Percentiles rank a stretch among this genome's conserved stretches.
Evolutionary conservation across 2,329 filamentous ascomycete genomes (phyloP).

Genomic region (Phoma sp.): DNA sequence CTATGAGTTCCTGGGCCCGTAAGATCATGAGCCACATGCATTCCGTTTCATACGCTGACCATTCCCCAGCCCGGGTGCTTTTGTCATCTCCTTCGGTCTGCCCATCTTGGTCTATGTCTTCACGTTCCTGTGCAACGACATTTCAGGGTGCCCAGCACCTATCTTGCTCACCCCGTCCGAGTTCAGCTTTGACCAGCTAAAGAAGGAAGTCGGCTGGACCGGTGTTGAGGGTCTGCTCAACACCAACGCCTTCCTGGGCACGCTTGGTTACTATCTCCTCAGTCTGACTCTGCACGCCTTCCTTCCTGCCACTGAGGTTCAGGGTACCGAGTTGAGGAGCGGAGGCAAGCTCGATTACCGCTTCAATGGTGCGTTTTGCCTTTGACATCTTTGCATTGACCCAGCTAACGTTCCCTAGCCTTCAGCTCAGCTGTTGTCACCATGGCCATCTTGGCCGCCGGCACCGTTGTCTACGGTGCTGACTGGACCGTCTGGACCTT

Average conservation of each 20-base stretch:
- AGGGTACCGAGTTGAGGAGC: conserved; percentile 72
- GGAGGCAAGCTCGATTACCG: conserved; percentile 82
- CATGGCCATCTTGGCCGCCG: conserved; percentile 72
- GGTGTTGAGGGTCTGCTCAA: conserved; percentile 75
- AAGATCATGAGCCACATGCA: conserved; percentile 23
- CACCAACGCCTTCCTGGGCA: conserved; percentile 70
- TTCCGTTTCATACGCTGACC: conserved; percentile 14
- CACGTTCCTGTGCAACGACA: conserved; percentile 88
- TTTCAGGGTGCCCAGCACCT: conserved; percentile 87
- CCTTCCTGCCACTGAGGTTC: conserved; percentile 73
- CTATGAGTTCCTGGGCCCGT: conserved; percentile 51
- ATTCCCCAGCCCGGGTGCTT: conserved; percentile 70
- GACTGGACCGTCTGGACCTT: conserved; percentile 90
- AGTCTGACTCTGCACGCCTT: conserved; percentile 76
- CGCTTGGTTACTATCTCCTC: conserved; percentile 77
- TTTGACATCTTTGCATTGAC: not conserved
- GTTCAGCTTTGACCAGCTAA: conserved; percentile 73
- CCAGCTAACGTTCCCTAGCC: conserved; percentile 57
- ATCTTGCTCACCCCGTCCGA: conserved; percentile 76
- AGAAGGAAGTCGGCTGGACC: conserved; percentile 83
- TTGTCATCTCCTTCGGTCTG: conserved; percentile 78
- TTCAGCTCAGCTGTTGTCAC: conserved; percentile 77
- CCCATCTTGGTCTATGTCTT: conserved; percentile 80
- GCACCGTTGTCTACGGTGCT: conserved; percentile 77
- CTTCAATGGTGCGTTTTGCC: conserved; percentile 60